These are phyloP conservation scores for Eudorina sp. DNA, from an alignment of 139 green algal genomes.

Conservation along the genomic window DNA sequence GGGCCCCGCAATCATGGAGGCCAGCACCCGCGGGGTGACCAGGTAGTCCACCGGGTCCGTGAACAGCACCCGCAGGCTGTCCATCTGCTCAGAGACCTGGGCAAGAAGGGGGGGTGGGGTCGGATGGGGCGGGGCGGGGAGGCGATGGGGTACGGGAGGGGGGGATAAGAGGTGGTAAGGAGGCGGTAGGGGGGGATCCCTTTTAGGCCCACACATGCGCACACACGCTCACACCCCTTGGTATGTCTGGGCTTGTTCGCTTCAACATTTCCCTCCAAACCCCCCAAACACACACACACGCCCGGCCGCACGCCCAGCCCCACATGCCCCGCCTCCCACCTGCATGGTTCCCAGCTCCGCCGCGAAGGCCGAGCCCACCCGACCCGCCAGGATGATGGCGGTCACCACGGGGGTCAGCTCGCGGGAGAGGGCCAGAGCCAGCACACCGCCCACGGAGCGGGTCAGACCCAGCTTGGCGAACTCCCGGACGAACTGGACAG, in stretches of 20 bases:
- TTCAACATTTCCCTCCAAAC: too few relatives aligned
- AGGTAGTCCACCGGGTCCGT: conserved; percentile 99
- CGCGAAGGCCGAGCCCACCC: conserved; percentile 96
- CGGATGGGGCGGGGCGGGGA: too few relatives aligned
- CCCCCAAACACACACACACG: too few relatives aligned
- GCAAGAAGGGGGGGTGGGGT: too few relatives aligned
- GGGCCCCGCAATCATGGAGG: conserved; percentile 92
- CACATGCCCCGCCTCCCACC: conserved; percentile 51
- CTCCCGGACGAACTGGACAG: conserved; percentile 91
- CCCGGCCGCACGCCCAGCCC: neutral
- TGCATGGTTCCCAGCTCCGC: conserved; percentile 99
- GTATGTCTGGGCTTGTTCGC: too few relatives aligned
- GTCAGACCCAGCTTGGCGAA: conserved; percentile 96
- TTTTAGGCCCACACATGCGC: too few relatives aligned
- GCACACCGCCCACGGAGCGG: conserved; percentile 94
- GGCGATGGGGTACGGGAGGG: too few relatives aligned
- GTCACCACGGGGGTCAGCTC: conserved; percentile 99
- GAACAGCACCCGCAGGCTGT: conserved; percentile 94
- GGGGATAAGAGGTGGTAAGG: too few relatives aligned
- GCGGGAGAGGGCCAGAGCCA: conserved; percentile 93
- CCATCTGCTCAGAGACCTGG: conserved; percentile 98
- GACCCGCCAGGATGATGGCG: conserved; percentile 96
- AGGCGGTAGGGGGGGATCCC: too few relatives aligned
- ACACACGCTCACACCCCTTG: too few relatives aligned
- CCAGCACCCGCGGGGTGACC: conserved; percentile 93